Base-by-base conservation (phyloP, 1,284 basidiomycete species). In the Exsudoporus floridanus region DNA sequence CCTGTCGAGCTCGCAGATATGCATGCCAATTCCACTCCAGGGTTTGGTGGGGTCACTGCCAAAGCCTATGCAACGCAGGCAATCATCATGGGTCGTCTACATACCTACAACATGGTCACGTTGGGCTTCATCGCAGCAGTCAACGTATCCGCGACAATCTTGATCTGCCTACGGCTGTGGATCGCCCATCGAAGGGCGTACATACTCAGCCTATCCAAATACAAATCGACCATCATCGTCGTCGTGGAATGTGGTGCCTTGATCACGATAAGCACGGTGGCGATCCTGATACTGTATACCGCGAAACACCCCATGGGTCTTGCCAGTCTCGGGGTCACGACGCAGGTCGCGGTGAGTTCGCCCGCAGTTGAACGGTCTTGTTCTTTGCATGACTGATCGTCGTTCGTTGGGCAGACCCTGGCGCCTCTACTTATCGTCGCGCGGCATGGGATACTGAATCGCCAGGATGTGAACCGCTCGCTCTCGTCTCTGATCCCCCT, bases 241-340 rank as follows among this genome's bases (percentile, higher is more conserved):
- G 50, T 64, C 43, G 52, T 64, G n/a, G 65, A 63, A 35, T 67
- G 61, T 12, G 61, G 65, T 19, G 58, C 51, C 0, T 5, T 63
- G 18, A 57, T 63, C 33, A 64, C 63, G 37, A 4, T 49, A 1
- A 55, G 52, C 33, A 52, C 63, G 7, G 10, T 48, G 8, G 47
- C 50, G 1, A 54, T 67, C 53, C 30, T 63, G 30, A 31, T 61
- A 9, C 7, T 63, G 31, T 54, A 56, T 6, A 41, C 52, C 3
- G 39, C 45, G 7, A 13, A 10, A 6, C 49, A 21, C 1, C 52
- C 50, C 0, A 38, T 49, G 4, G 55, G 45, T 6, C 37, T 67
- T 14, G 49, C 64, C 0, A 52, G 62, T 7, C 19, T 62, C 2
- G 60, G 59, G 5, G 14, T 67, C 16, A 52, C 61, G 25, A 64